Conservation (phyloP, 352 stramenopile genomes). For the Phytophthora syringae region DNA sequence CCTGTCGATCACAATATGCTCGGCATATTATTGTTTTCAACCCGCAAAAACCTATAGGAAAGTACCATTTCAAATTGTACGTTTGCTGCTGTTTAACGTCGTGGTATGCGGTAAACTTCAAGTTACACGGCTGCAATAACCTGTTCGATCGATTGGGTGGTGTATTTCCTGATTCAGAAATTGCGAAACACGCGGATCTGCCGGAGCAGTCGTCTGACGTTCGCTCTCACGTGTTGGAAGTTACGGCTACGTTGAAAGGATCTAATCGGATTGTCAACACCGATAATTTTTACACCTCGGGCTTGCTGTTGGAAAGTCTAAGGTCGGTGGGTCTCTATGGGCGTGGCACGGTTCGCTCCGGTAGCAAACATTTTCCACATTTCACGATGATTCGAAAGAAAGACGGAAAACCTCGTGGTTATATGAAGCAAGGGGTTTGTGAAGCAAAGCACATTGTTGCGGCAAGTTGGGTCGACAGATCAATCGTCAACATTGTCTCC, state of each 20-base stretch:
- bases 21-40: conserved; percentile 41
- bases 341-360: conserved; percentile 18
- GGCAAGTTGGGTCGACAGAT: conserved; percentile 35
- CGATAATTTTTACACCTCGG: conserved; percentile 43
- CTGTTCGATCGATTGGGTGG: conserved; percentile 23
- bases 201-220: conserved; percentile 10
- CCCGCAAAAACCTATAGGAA: conserved; percentile 30
- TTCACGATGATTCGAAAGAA: conserved; percentile 10
- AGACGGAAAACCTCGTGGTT: conserved; percentile 6
- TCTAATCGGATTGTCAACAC: conserved; percentile 30
- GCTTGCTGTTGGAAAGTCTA: conserved; percentile 30
- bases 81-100: conserved; percentile 33
- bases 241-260: conserved; percentile 17
- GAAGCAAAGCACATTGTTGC: conserved; percentile 24
- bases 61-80: conserved; percentile 46
- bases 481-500: conserved; percentile 30
- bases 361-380: conserved; percentile 30
- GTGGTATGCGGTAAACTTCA: conserved; percentile 35
- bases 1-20: conserved; percentile 30
- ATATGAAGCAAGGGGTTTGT: conserved; percentile 21
- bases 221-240: conserved; percentile 34
- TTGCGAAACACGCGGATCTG: neutral
- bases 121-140: conserved; percentile 29
- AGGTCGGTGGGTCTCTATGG: conserved; percentile 30
- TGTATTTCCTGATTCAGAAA: conserved; percentile 10